A percentile compares a stretch with the other conserved stretches of the same genome.
Evolutionary conservation across 2,329 filamentous ascomycete genomes (phyloP).

Genomic region (Westerdykella aurantiaca): DNA sequence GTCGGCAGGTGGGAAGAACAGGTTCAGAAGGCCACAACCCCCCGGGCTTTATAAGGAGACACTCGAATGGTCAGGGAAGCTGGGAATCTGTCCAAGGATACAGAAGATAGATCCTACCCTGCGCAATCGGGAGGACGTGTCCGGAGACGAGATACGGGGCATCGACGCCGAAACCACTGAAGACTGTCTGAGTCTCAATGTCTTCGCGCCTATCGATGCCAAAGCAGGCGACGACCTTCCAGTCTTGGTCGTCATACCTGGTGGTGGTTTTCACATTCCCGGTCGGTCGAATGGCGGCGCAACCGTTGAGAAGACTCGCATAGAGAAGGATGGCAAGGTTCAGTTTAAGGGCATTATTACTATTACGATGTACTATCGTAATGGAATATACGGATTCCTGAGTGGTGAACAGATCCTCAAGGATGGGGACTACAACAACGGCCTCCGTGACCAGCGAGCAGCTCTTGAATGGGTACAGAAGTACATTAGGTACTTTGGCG

Average conservation of each 20-base stretch:
- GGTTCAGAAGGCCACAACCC: conserved; percentile 29
- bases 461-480: conserved; percentile 40
- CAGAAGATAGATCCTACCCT: conserved; percentile 27
- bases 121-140: conserved; percentile 23
- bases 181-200: conserved; percentile 42
- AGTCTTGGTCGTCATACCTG: conserved; percentile 44
- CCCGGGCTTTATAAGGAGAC: conserved; percentile 13
- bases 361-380: conserved; percentile 32
- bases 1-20: conserved; percentile 22
- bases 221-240: conserved; percentile 29
- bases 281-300: conserved; percentile 28
- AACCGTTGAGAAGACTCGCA: conserved; percentile 27
- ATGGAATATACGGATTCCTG: conserved; percentile 42
- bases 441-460: conserved; percentile 36
- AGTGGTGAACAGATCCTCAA: conserved; percentile 38
- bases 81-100: conserved; percentile 32
- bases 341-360: conserved; percentile 29
- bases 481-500: conserved; percentile 42
- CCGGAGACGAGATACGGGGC: conserved; percentile 21
- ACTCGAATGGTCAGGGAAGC: conserved; percentile 23
- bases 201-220: conserved; percentile 29
- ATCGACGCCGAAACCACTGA: conserved; percentile 23
- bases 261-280: conserved; percentile 40
- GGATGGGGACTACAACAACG: conserved; percentile 32
- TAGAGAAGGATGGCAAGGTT: conserved; percentile 12